phyloP scores from a whole-genome alignment of 1,139 yeast genomes.

The Yamadazyma buinensis region DNA sequence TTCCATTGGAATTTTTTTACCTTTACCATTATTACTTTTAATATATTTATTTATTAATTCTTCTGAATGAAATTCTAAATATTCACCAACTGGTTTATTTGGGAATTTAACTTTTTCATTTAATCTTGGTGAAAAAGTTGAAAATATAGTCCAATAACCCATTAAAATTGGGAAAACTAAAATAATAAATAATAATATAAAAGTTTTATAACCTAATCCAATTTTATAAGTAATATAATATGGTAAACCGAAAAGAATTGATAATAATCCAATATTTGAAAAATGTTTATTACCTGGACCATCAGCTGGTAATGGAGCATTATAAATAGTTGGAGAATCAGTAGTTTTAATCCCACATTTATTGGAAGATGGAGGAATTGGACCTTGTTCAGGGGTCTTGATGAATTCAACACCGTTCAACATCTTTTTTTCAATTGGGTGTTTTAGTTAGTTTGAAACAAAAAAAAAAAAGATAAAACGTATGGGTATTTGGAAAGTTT shows the following conservation, averaged over 20 bases:
- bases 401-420: conserved; percentile 44
- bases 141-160: conserved; percentile 78
- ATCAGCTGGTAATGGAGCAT: conserved; percentile 88
- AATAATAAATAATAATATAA: conserved; percentile 51
- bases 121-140: conserved; percentile 76
- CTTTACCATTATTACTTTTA: conserved; percentile 50
- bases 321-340: conserved; percentile 68
- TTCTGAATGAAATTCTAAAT: conserved; percentile 77
- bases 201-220: conserved; percentile 73
- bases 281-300: conserved; percentile 84
- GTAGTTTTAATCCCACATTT: conserved; percentile 62
- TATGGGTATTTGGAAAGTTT: too few relatives aligned
- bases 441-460: too few relatives aligned
- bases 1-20: conserved; percentile 83
- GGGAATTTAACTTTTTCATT: conserved; percentile 78
- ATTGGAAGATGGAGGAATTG: conserved; percentile 45
- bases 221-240: conserved; percentile 58
- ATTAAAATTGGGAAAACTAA: conserved; percentile 66
- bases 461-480: too few relatives aligned
- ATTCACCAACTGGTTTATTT: conserved; percentile 71
- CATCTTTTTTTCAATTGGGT: too few relatives aligned
- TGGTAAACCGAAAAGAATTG: conserved; percentile 59
- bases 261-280: conserved; percentile 55
- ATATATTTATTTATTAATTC: conserved; percentile 68
- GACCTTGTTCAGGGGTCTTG: conserved; percentile 55